These are phyloP conservation scores for Hanseniaspora osmophila DNA, from an alignment of 805 yeast genomes.

Conservation along the genomic window DNA sequence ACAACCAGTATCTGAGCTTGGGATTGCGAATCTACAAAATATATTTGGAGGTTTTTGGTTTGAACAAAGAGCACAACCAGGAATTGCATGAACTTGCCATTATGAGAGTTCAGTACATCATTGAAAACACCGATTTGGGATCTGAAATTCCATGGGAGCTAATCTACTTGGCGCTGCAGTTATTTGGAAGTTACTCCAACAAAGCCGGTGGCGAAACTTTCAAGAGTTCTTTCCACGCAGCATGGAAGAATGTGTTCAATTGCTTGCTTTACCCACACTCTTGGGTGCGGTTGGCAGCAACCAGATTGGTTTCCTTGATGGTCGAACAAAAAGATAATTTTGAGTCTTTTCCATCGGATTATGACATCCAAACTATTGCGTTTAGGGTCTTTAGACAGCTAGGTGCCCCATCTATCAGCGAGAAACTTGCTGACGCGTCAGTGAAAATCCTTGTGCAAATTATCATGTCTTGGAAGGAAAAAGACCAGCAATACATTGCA, in stretches of 20 bases:
- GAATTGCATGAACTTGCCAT: constrained; percentile 30
- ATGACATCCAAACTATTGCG: constrained; percentile 53
- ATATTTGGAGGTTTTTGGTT: constrained; percentile 36
- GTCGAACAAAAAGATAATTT: constrained; percentile 28
- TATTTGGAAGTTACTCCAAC: constrained; percentile 31
- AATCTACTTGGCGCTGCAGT: constrained; percentile 50
- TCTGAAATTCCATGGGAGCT: constrained; percentile 60
- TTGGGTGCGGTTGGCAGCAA: constrained; percentile 68
- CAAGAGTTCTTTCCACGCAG: constrained; percentile 17
- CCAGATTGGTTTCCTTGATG: constrained; percentile 42
- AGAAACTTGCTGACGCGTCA: constrained; percentile 45
- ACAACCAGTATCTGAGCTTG: constrained; percentile 45
- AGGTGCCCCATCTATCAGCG: constrained; percentile 61
- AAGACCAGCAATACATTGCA: constrained; percentile 26
- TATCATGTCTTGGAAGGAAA: constrained; percentile 45
- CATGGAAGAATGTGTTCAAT: constrained; percentile 41
- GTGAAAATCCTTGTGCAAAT: constrained; percentile 54
- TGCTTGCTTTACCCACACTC: constrained; percentile 73
- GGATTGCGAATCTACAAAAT: constrained; percentile 62
- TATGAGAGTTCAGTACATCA: constrained; percentile 20
- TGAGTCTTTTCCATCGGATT: constrained; percentile 23
- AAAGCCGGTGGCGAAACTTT: constrained; percentile 14
- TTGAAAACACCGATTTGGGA: constrained; percentile 25
- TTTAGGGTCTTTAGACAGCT: constrained; percentile 62
- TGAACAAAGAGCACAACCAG: constrained; percentile 12